Base-by-base conservation (phyloP, 495 filamentous ascomycete genomes). In the Clavariopsis aquatica region DNA sequence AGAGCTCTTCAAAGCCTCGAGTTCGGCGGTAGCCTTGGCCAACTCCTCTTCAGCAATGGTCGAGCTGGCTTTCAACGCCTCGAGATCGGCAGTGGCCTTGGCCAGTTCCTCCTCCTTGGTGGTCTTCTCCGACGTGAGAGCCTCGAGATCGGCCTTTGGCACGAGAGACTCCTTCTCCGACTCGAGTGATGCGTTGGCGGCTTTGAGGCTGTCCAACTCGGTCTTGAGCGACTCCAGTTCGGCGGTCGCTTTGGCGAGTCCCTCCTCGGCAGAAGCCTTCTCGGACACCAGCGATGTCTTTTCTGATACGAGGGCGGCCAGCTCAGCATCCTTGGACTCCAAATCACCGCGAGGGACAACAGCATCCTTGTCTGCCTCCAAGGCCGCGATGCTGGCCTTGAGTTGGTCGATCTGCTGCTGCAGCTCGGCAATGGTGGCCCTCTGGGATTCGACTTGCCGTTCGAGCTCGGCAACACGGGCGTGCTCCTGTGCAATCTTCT, bases 1-100 rank as follows among this genome's bases (percentile, higher is more conserved):
- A 45, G 62, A 62, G 15, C 29, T 24, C 27, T 3, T 56, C n/a
- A 56, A 36, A 29, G 52, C 23, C 17, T 66, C 49, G 20, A 49
- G 49, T 46, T 60, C 60, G 9, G 64, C 57, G 34, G 8, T 36
- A 28, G 29, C 31, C 15, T 31, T 26, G 24, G 26, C 57, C 36
- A 31, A 7, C 28, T 5, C 38, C 19, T 49, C 52, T 26, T 56
- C 52, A 15, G 53, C 27, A 15, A n/a, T 52, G 15, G 53, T 20
- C 2, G 23, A 19, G 17, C 3, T 10, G 2, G 38, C n/a, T 17
- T 43, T 43, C 38, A 43, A 1, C 9, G 13, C 46, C 27, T 64
- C 60, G 34, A 56, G 60, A 12, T 38, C 38, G 19, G 51, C 34
- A 5, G 41, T 24, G 22, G 60, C 52, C 10, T 57, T 36, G 19